Evolutionary conservation across 2,329 filamentous ascomycete genomes (phyloP), one percentile per base, ranked within the genome.

Genomic region (Cytospora chrysosperma): DNA sequence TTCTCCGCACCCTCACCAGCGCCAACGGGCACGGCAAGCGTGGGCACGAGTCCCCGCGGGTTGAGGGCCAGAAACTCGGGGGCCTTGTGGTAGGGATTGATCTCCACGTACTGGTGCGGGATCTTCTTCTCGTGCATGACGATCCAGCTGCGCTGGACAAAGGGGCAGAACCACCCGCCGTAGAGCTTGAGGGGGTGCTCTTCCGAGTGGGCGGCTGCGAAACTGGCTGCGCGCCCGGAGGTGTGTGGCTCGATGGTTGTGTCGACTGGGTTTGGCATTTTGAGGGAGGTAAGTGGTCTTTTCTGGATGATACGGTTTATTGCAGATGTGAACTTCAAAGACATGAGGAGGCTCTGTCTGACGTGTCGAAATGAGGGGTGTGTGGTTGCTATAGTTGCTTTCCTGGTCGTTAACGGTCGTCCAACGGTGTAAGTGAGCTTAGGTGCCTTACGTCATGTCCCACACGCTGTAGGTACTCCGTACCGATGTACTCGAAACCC

Each of bases 41-140:
- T 92, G 0, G 91, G 91, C 1, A 93, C 88, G 1, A 93, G 80
- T 1, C 90, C 90, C 15, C 89, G 84, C 0, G 90, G 90, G 71
- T 94, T 94, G 67, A 93, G 79, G 10, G 82, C 80, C 26, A 93
- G 79, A 30, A 93, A 87, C 1, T 83, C 86, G 4, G 83, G 75
- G 0, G 85, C 86, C 71, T 93, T 93, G 74, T 87, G 79, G 78
- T 93, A 93, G 0, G 90, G 90, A 74, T 93, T 92, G 64, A 92
- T 88, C 78, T 91, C 88, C 67, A 90, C 80, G 73, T 91, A 92
- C 76, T 93, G 87, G 72, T 93, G 88, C 19, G 85, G 83, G 32
- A 92, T 88, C 2, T 80, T 76, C 74, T 93, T 93, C 73, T 93
- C 90, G 70, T 87, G 83, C 13, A 93, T 81, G 1, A 88, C 84